These are phyloP conservation scores for Nasturtium officinale DNA, from an alignment of 345 rosid species.

Conservation along the genomic window DNA sequence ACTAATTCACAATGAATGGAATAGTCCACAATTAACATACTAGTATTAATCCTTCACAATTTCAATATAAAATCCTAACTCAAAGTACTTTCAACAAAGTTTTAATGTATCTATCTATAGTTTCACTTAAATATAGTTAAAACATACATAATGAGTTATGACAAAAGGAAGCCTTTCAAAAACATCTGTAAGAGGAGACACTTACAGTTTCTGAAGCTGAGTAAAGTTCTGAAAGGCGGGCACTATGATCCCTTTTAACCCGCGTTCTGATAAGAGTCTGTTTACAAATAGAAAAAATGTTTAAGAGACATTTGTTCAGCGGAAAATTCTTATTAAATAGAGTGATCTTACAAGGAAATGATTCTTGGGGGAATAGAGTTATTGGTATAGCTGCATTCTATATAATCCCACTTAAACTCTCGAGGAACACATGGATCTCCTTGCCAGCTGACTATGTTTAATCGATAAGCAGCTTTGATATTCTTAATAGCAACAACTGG, in stretches of 20 bases:
- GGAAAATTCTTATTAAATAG: neutral
- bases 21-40: too few relatives aligned
- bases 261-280: constrained; percentile 36
- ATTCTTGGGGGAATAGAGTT: constrained; percentile 40
- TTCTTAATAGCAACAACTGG: constrained; percentile 43
- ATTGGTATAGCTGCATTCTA: constrained; percentile 39
- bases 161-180: neutral
- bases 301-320: neutral
- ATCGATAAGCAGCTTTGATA: constrained; percentile 41
- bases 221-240: constrained; percentile 34
- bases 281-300: neutral
- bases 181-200: too few relatives aligned
- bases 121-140: too few relatives aligned
- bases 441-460: constrained; percentile 43
- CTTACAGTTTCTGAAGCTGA: constrained; percentile 37
- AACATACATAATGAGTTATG: neutral
- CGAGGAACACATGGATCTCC: constrained; percentile 55
- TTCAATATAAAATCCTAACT: too few relatives aligned
- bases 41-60: too few relatives aligned
- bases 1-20: too few relatives aligned
- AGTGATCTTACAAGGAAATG: constrained; percentile 48
- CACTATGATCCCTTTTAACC: constrained; percentile 39
- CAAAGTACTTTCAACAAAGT: too few relatives aligned
- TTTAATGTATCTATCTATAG: too few relatives aligned
- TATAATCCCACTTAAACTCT: neutral